Evolutionary conservation across 2,329 filamentous ascomycete species (phyloP).

Genomic region (Leptographium wingfieldii): DNA sequence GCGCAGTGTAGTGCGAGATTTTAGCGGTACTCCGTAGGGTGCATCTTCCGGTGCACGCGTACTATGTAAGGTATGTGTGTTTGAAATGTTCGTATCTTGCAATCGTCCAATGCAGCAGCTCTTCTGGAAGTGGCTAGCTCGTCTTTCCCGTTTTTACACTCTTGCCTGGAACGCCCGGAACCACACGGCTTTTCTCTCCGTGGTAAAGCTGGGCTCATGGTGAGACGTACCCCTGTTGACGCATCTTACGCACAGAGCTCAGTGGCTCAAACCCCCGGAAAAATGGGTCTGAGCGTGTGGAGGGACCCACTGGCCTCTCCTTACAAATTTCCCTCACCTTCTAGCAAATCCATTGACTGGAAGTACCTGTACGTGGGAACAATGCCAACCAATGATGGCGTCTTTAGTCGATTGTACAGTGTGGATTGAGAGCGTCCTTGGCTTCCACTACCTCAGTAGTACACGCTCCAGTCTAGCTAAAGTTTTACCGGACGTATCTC

Average conservation of each 20-base stretch:
- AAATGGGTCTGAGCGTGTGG: not conserved
- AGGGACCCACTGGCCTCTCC: not conserved
- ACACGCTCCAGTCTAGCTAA: not conserved
- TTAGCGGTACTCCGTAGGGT: not conserved
- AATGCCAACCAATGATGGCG: not conserved
- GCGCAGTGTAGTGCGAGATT: not conserved
- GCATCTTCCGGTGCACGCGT: not conserved
- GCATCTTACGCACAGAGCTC: not conserved
- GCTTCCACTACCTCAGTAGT: not conserved
- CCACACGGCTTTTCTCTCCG: not conserved
- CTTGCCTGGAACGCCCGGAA: not conserved
- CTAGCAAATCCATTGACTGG: not conserved
- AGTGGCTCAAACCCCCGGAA: not conserved
- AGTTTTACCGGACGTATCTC: not conserved
- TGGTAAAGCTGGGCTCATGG: slow-evolving; percentile 4
- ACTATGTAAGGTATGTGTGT: not conserved
- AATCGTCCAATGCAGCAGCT: not conserved
- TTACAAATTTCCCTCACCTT: not conserved
- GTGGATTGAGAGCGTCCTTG: not conserved
- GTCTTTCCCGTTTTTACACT: not conserved
- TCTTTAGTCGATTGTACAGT: not conserved
- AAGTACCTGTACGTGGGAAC: not conserved
- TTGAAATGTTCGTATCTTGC: not conserved
- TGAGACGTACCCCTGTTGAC: slow-evolving; percentile 7
- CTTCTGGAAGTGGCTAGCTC: not conserved